Conservation (phyloP, 2,329 filamentous ascomycete genomes). For the Sordariomycetes sp. region DNA sequence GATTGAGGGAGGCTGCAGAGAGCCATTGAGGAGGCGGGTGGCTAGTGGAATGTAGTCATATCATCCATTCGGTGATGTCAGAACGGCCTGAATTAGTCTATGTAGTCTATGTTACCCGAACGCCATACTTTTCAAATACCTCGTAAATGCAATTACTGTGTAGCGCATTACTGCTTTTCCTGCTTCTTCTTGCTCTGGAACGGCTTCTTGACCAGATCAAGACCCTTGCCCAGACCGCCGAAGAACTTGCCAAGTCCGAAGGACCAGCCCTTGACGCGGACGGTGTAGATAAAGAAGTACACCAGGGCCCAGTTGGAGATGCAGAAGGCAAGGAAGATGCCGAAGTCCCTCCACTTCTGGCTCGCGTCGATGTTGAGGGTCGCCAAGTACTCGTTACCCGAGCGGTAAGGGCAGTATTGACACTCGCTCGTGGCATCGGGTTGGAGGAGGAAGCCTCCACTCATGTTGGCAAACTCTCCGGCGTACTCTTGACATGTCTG, state of each 20-base stretch:
- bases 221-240: slow-evolving; percentile 7
- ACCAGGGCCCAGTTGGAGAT: slow-evolving; percentile 63
- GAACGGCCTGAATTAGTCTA: too few species aligned
- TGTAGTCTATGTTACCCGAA: too few species aligned
- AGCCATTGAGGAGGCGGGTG: background rate
- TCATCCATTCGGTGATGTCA: too few species aligned
- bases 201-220: slow-evolving; percentile 5
- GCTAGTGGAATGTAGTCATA: too few species aligned
- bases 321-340: slow-evolving; percentile 63
- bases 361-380: slow-evolving; percentile 37
- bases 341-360: slow-evolving; percentile 65
- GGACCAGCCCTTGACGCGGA: slow-evolving; percentile 59
- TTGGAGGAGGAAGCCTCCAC: slow-evolving; percentile 54
- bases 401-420: slow-evolving; percentile 58
- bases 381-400: slow-evolving; percentile 51
- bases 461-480: slow-evolving; percentile 41
- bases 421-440: slow-evolving; percentile 48
- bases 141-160: too few species aligned
- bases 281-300: slow-evolving; percentile 70
- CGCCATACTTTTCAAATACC: too few species aligned
- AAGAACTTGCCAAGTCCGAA: slow-evolving; percentile 59
- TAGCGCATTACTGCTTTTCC: background rate
- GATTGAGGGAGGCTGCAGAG: slow-evolving; percentile 1
- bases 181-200: slow-evolving; percentile 5
- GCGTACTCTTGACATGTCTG: slow-evolving; percentile 60